Evolutionary conservation across 2,329 filamentous ascomycete genomes (phyloP).

Genomic region (Huntiella decipiens): DNA sequence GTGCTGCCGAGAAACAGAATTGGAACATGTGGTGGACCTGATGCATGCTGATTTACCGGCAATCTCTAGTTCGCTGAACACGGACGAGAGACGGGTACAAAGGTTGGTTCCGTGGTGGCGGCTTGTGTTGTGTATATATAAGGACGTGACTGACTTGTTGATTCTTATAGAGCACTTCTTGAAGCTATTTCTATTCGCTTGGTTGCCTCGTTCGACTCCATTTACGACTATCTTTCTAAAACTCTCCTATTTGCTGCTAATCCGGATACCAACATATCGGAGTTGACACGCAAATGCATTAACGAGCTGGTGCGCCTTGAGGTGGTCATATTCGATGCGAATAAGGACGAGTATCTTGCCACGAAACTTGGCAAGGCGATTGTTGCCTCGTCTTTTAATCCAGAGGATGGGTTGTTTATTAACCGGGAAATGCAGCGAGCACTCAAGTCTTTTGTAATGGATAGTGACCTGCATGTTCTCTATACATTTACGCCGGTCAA

Average conservation of each 20-base stretch:
- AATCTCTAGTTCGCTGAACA: slow-evolving; percentile 48
- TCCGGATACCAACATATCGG: slow-evolving; percentile 27
- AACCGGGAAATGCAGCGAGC: slow-evolving; percentile 49
- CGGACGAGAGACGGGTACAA: slow-evolving; percentile 48
- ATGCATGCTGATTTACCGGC: slow-evolving; percentile 54
- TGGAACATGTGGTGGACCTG: slow-evolving; percentile 50
- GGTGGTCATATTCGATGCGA: slow-evolving; percentile 26
- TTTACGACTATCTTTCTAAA: slow-evolving; percentile 48
- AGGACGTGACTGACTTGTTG: neutral
- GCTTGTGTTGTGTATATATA: slow-evolving; percentile 1
- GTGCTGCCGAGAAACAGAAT: slow-evolving; percentile 48
- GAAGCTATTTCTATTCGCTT: slow-evolving; percentile 52
- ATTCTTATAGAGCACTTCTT: slow-evolving; percentile 38
- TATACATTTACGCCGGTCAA: slow-evolving; percentile 63
- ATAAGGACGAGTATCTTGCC: slow-evolving; percentile 33
- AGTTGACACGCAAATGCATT: slow-evolving; percentile 39
- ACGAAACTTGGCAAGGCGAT: slow-evolving; percentile 52
- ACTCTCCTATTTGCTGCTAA: slow-evolving; percentile 46
- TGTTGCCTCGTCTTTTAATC: slow-evolving; percentile 52
- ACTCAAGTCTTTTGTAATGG: slow-evolving; percentile 56
- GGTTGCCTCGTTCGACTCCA: slow-evolving; percentile 42
- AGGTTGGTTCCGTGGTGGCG: slow-evolving; percentile 22
- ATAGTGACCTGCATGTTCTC: slow-evolving; percentile 61
- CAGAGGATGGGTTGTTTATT: slow-evolving; percentile 57
- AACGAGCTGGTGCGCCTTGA: slow-evolving; percentile 34